A percentile compares a stretch with the other conserved stretches of the same genome.
phyloP scores from a whole-genome alignment of 192 early-diverging fungal genomes.

The Neocallimastix lanati region DNA sequence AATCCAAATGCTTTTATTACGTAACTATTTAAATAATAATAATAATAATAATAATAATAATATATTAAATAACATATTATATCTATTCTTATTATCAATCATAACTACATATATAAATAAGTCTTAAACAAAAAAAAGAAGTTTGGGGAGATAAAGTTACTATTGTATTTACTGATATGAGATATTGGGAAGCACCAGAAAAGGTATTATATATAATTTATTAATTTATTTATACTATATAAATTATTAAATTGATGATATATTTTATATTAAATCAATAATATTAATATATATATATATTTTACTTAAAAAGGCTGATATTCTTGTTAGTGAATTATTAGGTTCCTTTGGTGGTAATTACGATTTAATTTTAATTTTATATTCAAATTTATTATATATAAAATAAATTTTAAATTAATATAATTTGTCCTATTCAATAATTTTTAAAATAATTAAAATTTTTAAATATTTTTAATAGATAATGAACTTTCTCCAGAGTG shows the following conservation, averaged over 20 bases:
- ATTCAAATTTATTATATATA: too few species aligned
- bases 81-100: too few species aligned
- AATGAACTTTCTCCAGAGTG: conserved; percentile 99
- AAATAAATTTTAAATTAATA: too few species aligned
- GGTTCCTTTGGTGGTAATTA: conserved; percentile 71
- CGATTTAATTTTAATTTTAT: too few species aligned
- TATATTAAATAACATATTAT: not conserved
- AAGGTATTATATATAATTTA: conserved; percentile 31
- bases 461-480: conserved; percentile 40
- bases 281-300: conserved; percentile 3
- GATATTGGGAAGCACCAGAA: conserved; percentile 51
- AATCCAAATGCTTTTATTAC: conserved; percentile 71
- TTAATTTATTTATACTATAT: too few species aligned
- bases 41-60: not conserved
- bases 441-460: too few species aligned
- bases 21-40: not conserved
- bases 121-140: conserved; percentile 54
- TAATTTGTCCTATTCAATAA: too few species aligned
- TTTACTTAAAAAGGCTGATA: conserved; percentile 67
- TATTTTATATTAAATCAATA: too few species aligned
- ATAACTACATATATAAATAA: too few species aligned
- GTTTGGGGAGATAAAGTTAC: conserved; percentile 66
- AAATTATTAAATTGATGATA: too few species aligned
- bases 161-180: conserved; percentile 82
- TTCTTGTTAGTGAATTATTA: conserved; percentile 85